Evolutionary conservation across 768 basidiomycete genomes (phyloP).

Genomic region (Wakefieldia striispora): DNA sequence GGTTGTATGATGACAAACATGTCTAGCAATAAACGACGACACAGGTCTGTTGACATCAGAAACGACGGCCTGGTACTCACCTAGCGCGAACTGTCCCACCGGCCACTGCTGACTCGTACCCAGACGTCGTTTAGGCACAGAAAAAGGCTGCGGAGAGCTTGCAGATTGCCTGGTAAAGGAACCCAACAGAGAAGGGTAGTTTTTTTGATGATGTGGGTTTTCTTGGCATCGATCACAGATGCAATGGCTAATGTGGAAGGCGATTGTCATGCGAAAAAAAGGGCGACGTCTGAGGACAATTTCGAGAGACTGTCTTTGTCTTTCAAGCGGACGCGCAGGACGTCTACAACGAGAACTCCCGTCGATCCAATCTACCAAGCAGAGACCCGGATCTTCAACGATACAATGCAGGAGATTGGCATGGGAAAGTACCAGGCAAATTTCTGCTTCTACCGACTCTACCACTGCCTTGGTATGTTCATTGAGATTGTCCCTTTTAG

Average conservation of each 20-base stretch:
- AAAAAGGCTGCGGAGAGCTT: slow-evolving; percentile 70
- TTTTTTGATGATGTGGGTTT: neutral
- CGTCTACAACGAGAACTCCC: slow-evolving; percentile 35
- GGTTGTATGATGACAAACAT: no score
- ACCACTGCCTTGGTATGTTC: neutral
- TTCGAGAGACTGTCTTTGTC: no score
- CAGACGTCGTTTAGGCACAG: slow-evolving; percentile 89
- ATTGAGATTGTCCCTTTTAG: slow-evolving; percentile 30
- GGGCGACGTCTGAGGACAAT: no score
- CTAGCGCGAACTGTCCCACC: slow-evolving; percentile 90
- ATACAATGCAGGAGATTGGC: slow-evolving; percentile 62
- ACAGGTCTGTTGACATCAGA: slow-evolving; percentile 23
- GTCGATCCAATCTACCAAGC: slow-evolving; percentile 59
- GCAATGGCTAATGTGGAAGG: slow-evolving; percentile 92
- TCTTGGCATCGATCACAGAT: slow-evolving; percentile 69
- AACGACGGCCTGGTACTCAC: no score
- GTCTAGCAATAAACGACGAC: no score
- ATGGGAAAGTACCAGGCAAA: slow-evolving; percentile 68
- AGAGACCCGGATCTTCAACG: slow-evolving; percentile 56
- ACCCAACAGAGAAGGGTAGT: slow-evolving; percentile 88
- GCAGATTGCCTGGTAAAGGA: slow-evolving; percentile 66
- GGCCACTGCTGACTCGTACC: slow-evolving; percentile 83
- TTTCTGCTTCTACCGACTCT: neutral
- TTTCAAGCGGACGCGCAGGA: slow-evolving; percentile 25
- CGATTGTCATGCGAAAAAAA: no score